Percentiles rank a stretch among this genome's conserved stretches.
Evolutionary conservation across 2,329 filamentous ascomycete species (phyloP).

Genomic region (Bertia moriformis): DNA sequence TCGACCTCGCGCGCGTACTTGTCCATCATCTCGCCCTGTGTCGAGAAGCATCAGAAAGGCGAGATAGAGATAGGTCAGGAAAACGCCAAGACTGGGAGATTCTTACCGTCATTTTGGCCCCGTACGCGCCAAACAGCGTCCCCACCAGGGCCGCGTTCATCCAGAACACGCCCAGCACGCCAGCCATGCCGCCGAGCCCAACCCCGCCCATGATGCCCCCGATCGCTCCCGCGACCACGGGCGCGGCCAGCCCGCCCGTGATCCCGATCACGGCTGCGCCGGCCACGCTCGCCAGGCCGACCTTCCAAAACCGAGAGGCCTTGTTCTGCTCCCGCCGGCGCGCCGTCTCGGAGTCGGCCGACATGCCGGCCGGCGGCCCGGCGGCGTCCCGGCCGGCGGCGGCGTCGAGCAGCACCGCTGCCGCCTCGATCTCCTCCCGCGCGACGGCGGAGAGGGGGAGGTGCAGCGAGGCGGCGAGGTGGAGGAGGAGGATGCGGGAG

Average conservation of each 20-base stretch:
- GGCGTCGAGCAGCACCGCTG: slow-evolving; percentile 58
- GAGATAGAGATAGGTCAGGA: neutral
- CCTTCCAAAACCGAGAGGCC: slow-evolving; percentile 67
- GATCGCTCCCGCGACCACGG: slow-evolving; percentile 71
- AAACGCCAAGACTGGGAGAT: neutral
- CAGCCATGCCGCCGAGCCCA: slow-evolving; percentile 71
- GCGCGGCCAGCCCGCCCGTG: slow-evolving; percentile 80
- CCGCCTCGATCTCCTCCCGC: slow-evolving; percentile 61
- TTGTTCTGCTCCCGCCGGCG: slow-evolving; percentile 61
- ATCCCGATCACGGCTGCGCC: slow-evolving; percentile 84
- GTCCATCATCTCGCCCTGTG: slow-evolving; percentile 66
- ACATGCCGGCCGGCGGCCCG: too few relatives aligned
- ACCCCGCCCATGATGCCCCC: slow-evolving; percentile 74
- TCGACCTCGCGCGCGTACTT: slow-evolving; percentile 76
- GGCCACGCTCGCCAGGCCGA: slow-evolving; percentile 74
- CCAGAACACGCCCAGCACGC: slow-evolving; percentile 73
- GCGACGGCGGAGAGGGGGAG: slow-evolving; percentile 48
- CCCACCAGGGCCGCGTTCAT: slow-evolving; percentile 77
- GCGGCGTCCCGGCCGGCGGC: slow-evolving; percentile 35
- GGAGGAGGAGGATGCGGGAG: slow-evolving; percentile 53
- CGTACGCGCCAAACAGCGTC: slow-evolving; percentile 77
- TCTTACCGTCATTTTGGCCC: slow-evolving; percentile 52
- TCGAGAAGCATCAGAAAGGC: neutral
- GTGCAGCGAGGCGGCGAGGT: slow-evolving; percentile 52
- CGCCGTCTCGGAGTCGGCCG: slow-evolving; percentile 62